Evolutionary conservation across 2,329 filamentous ascomycete species (phyloP), one percentile per base, ranked within the genome.

Genomic region (Colletotrichum sp.): DNA sequence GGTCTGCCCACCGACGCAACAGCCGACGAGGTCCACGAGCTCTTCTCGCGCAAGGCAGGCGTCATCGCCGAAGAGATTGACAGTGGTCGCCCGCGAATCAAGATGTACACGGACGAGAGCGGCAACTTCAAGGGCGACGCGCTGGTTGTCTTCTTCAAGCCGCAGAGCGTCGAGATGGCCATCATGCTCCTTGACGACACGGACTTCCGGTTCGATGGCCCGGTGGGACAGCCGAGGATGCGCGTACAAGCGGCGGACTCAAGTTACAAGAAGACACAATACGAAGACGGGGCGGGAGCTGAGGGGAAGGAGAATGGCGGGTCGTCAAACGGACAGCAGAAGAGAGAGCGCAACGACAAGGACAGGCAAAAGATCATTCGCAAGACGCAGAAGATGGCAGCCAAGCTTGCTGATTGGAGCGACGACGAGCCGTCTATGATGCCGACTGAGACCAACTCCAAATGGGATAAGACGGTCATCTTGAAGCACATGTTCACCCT

Each of bases 61-160:
- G 94, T 99, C 79, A 96, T 99, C 78, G 95, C 96, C 65, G 96
- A 99, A 85, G 95, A 98, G 85, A 96, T 98, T 78, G 96, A 98
- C 81, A 96, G 93, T 81, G 95, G 95, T 72, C 91, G 93, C 62
- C 95, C 95, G 60, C 93, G 97, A 49, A 96, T 99, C 86, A 99
- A 98, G 87, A 92, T 99, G 84, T 99, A 99, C 86, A 92, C 89
- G 24, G 93, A 98, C 82, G 92, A 94, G 2, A 86, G 93, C 2
- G 97, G 96, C 24, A 91, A 92, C 18, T 98, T 98, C 89, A 99
- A 98, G 83, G 97, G 97, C 76, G 96, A 99, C 82, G 96, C 95
- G 4, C 89, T 99, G 36, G 89, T 99, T 71, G 95, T 99, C 44
- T 99, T 98, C 86, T 98, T 98, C 90, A 95, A 97, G 80, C 94